Conservation (phyloP, 2,329 filamentous ascomycete genomes). For the Aspergillus piperis region DNA sequence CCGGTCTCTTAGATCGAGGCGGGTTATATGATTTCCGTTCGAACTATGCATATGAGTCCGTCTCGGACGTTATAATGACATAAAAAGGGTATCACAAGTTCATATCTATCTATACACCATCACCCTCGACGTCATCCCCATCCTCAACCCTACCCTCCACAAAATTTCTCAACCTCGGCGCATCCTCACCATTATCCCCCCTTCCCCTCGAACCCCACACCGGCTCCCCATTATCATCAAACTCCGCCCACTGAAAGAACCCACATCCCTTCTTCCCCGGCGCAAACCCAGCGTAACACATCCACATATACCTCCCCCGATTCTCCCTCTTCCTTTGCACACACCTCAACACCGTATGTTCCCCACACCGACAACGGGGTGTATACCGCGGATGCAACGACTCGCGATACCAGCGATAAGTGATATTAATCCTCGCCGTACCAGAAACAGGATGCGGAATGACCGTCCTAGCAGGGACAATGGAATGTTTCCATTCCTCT, state of each 20-base stretch:
- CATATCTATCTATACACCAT: background rate
- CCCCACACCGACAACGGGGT: constrained; percentile 73
- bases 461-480: constrained; percentile 72
- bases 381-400: constrained; percentile 75
- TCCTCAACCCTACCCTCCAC: constrained; percentile 9
- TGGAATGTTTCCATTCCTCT: constrained; percentile 91
- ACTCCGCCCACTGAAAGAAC: constrained; percentile 83
- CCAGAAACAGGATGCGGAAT: constrained; percentile 82
- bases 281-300: constrained; percentile 71
- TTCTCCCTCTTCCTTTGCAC: constrained; percentile 78
- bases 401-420: constrained; percentile 82
- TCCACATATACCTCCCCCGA: constrained; percentile 85
- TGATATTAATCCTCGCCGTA: constrained; percentile 85
- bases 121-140: background rate
- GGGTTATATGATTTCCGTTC: background rate
- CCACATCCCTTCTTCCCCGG: constrained; percentile 60
- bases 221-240: constrained; percentile 83
- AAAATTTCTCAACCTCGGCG: constrained; percentile 31
- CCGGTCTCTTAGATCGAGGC: no score
- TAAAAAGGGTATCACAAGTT: background rate
- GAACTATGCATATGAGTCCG: background rate
- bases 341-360: constrained; percentile 70
- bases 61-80: background rate
- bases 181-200: constrained; percentile 22
- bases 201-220: constrained; percentile 51